Conservation (phyloP, 169 alveolate species). For the Eimeria acervulina region DNA sequence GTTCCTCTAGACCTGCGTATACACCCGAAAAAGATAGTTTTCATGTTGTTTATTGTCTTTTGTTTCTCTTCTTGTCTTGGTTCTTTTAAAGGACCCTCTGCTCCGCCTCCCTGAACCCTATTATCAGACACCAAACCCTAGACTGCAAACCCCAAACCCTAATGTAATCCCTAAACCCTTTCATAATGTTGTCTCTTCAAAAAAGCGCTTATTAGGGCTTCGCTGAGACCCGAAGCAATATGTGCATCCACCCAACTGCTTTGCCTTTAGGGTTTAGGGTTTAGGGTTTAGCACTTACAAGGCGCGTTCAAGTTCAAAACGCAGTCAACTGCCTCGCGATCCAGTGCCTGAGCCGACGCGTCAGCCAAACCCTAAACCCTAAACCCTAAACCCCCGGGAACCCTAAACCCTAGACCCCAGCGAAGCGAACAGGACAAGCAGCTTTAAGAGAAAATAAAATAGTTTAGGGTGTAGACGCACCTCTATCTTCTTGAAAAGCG, state of each 20-base stretch:
- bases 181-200: background rate
- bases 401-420: no score
- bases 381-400: conserved; percentile 20
- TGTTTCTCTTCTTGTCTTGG: background rate
- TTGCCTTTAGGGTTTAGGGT: conserved; percentile 7
- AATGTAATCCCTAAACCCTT: background rate
- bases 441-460: background rate
- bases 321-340: conserved; percentile 44
- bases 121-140: background rate
- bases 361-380: conserved; percentile 1
- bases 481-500: conserved; percentile 3
- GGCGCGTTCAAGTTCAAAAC: background rate
- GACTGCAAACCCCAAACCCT: background rate
- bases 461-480: conserved; percentile 8
- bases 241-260: no score
- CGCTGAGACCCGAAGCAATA: no score
- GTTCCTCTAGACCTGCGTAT: background rate
- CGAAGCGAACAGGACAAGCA: background rate
- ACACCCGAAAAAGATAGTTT: background rate
- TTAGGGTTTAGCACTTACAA: background rate
- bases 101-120: no score
- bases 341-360: conserved; percentile 25
- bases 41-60: background rate
- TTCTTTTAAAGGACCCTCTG: no score
- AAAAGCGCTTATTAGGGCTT: no score